Evolutionary conservation across 257 asterid genomes (phyloP).

Genomic region (Petunia secreta): DNA sequence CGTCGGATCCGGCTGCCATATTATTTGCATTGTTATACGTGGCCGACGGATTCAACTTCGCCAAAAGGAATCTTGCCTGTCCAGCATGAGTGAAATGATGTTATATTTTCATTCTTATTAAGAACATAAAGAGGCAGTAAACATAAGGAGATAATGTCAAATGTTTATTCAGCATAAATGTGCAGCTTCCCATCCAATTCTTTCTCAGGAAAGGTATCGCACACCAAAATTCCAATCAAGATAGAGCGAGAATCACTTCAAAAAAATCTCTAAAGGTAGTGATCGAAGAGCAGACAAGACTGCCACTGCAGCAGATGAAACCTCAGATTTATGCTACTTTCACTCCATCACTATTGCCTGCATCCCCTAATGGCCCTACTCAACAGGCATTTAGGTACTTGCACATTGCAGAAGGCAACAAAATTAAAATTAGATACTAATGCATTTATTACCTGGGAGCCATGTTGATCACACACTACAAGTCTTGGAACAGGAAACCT

Average conservation of each 20-base stretch:
- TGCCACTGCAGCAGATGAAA: too few species aligned
- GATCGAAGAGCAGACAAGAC: too few species aligned
- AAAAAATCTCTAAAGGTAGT: too few species aligned
- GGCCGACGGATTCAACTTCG: slow-evolving; percentile 96
- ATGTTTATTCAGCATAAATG: too few species aligned
- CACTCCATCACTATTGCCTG: not conserved
- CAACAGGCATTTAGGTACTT: not conserved
- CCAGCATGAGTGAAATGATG: slow-evolving; percentile 27
- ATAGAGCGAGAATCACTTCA: too few species aligned
- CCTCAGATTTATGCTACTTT: too few species aligned
- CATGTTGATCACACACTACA: slow-evolving; percentile 98
- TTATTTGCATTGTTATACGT: slow-evolving; percentile 82
- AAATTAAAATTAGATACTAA: not conserved
- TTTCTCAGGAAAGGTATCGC: too few species aligned
- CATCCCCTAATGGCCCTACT: not conserved
- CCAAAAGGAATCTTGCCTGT: slow-evolving; percentile 97
- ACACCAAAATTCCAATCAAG: too few species aligned
- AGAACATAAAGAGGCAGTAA: not conserved
- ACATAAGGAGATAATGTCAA: too few species aligned
- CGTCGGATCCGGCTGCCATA: slow-evolving; percentile 85
- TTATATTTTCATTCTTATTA: not conserved
- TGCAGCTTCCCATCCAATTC: too few species aligned
- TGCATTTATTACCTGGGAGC: slow-evolving; percentile 75
- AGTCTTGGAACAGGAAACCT: slow-evolving; percentile 96
- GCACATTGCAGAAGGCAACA: not conserved